Evolutionary conservation across 2,329 filamentous ascomycete genomes (phyloP), one percentile per base, ranked within the genome.

Genomic region (Phaeosphaeria sp.): DNA sequence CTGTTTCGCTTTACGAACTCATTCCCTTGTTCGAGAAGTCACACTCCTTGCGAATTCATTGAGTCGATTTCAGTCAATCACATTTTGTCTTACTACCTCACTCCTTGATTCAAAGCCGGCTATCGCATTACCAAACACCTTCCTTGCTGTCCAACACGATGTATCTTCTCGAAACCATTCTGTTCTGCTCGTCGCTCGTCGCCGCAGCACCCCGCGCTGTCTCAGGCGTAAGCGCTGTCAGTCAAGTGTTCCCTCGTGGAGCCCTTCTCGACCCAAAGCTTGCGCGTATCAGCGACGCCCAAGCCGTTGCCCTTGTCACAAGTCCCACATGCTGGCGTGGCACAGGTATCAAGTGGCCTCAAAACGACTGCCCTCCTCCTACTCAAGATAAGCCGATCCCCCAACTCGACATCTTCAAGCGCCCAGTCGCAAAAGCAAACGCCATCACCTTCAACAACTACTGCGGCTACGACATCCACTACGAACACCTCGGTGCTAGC

Each of bases 381-480:
- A 39, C 49, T 2, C 27, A 57, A 44, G 52, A 65, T 25, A 53
- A 55, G 11, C 30, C 49, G 2, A 53, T 50, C 2, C 39, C 50
- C 1, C 66, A 68, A 22, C 64, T 68, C 20, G 42, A 46, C 1
- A 27, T 68, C 44, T 68, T 62, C 51, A 6, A 52, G 1, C 50
- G 44, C 1, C 66, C 64, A 1, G 36, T 49, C 5, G 51, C 57
- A 1, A 62, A 36, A 0, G 47, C 62, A 0, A 52, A 63, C 25
- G 60, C 56, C 1, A 48, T 67, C n/a, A 64, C 60, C 11, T 51
- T 67, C 17, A 46, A 61, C 33, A 67, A 66, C 50, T 68, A 64
- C 58, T 68, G 66, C 54, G 36, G 53, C 10, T 67, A 68, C 46
- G 46, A 59, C 17, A 58, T 66, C 22, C 52, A 54, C 46, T 58